These are phyloP conservation scores for Boletus barrowsii DNA, from an alignment of 768 basidiomycete genomes.

Conservation along the genomic window DNA sequence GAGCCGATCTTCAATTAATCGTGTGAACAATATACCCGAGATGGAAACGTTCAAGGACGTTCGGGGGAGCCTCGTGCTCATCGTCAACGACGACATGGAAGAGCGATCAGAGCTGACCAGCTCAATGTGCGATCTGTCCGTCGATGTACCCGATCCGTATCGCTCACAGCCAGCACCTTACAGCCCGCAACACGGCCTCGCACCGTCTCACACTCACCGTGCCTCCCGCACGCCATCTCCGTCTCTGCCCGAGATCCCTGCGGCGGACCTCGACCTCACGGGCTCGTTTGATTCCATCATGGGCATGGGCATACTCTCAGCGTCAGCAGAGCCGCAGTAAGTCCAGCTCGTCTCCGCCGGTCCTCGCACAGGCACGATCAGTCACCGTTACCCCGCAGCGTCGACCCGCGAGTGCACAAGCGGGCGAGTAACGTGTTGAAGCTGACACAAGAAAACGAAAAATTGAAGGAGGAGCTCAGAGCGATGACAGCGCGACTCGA, in stretches of 20 bases:
- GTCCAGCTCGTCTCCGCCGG: conserved; percentile 31
- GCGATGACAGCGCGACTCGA: conserved; percentile 74
- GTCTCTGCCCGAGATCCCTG: conserved; percentile 52
- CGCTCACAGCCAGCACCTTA: conserved; percentile 21
- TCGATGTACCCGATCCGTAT: not conserved
- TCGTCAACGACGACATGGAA: conserved; percentile 29
- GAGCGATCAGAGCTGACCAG: conserved; percentile 17
- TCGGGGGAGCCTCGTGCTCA: conserved; percentile 21
- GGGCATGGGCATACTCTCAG: conserved; percentile 15
- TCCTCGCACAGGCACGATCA: conserved; percentile 26
- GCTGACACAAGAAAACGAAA: conserved; percentile 75
- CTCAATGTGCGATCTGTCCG: conserved; percentile 22
- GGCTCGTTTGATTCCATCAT: conserved; percentile 43
- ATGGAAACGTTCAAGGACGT: not conserved
- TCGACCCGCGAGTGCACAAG: conserved; percentile 52
- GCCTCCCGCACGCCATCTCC: conserved; percentile 32
- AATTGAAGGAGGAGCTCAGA: conserved; percentile 69
- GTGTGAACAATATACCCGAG: conserved; percentile 24
- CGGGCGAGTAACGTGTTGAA: conserved; percentile 76
- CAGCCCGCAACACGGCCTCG: conserved; percentile 23
- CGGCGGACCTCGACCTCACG: conserved; percentile 43
- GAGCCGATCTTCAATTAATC: conserved; percentile 26
- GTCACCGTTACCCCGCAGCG: conserved; percentile 29
- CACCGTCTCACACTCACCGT: conserved; percentile 13
- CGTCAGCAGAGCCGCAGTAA: conserved; percentile 41